Evolutionary conservation across 2,329 filamentous ascomycete genomes (phyloP).

Genomic region (Colletotrichum horii): DNA sequence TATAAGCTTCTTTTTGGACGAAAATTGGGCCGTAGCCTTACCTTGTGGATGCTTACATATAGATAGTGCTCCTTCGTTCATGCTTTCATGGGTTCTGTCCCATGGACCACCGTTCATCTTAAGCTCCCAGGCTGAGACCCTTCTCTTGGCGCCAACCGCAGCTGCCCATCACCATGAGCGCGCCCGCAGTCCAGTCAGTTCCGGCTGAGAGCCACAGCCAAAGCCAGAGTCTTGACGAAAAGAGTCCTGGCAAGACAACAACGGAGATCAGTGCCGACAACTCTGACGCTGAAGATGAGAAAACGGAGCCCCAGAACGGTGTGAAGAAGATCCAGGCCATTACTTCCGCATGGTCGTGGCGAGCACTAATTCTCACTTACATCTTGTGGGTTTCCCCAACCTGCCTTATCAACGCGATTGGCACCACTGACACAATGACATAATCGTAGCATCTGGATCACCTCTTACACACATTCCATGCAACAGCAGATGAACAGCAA

Average conservation of each 20-base stretch:
- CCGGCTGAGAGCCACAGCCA: background rate
- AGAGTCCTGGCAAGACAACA: background rate
- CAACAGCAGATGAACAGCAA: slow-evolving; percentile 40
- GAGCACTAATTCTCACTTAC: slow-evolving; percentile 42
- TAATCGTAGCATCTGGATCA: slow-evolving; percentile 42
- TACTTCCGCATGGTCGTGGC: slow-evolving; percentile 42
- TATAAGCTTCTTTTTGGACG: background rate
- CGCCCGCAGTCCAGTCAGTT: background rate
- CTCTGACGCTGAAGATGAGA: background rate
- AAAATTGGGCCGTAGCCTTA: background rate
- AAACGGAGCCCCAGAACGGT: slow-evolving; percentile 2
- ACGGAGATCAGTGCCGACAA: background rate
- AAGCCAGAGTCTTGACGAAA: slow-evolving; percentile 6
- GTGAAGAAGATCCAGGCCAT: slow-evolving; percentile 25
- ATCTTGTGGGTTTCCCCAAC: slow-evolving; percentile 33
- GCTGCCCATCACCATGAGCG: background rate
- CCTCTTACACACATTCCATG: slow-evolving; percentile 48
- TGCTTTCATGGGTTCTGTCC: background rate
- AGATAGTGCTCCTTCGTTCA: background rate
- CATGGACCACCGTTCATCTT: background rate
- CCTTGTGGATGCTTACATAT: background rate
- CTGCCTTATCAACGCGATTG: rapidly evolving
- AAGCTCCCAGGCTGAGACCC: background rate
- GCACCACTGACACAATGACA: background rate
- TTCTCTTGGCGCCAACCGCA: background rate